Percentiles rank a stretch among this genome's conserved stretches.
Conservation (phyloP, 2,329 filamentous ascomycete genomes). For the Fusarium papillatum region DNA sequence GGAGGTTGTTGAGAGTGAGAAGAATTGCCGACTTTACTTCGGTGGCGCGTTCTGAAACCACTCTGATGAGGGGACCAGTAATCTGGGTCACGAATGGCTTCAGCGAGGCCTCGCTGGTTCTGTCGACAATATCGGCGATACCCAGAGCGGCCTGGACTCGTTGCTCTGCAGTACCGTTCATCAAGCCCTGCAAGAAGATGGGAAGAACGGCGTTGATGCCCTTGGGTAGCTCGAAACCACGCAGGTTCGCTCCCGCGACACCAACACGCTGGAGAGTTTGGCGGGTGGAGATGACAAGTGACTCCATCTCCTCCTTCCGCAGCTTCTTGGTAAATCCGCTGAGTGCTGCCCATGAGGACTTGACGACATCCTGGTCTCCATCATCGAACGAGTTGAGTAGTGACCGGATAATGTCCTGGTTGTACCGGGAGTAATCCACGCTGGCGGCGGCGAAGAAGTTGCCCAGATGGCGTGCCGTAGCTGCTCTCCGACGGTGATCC, state of each 20-base stretch:
- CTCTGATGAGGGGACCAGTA: conserved; percentile 96
- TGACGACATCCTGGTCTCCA: conserved; percentile 84
- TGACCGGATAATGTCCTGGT: conserved; percentile 93
- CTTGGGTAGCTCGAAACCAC: conserved; percentile 94
- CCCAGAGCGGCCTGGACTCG: conserved; percentile 91
- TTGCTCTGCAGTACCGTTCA: conserved; percentile 96
- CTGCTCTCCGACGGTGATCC: conserved; percentile 86
- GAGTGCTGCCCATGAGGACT: conserved; percentile 89
- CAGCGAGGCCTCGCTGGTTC: conserved; percentile 87
- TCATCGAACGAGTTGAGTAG: conserved; percentile 95
- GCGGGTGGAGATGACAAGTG: conserved; percentile 86
- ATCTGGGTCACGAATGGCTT: conserved; percentile 98
- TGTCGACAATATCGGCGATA: conserved; percentile 95
- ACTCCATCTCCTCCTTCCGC: conserved; percentile 98
- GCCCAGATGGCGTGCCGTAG: conserved; percentile 83
- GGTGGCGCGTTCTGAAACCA: conserved; percentile 95
- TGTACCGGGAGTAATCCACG: conserved; percentile 95
- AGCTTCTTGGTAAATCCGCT: conserved; percentile 90
- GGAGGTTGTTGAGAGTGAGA: conserved; percentile 91
- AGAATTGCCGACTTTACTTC: conserved; percentile 97
- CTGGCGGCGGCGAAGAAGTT: conserved; percentile 87
- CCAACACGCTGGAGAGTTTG: conserved; percentile 91
- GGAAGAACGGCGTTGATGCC: conserved; percentile 96
- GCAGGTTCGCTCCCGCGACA: conserved; percentile 84
- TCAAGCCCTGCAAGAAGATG: conserved; percentile 97